Evolutionary conservation across 1,284 basidiomycete species (phyloP).

Genomic region (Heterobasidion irregulare): DNA sequence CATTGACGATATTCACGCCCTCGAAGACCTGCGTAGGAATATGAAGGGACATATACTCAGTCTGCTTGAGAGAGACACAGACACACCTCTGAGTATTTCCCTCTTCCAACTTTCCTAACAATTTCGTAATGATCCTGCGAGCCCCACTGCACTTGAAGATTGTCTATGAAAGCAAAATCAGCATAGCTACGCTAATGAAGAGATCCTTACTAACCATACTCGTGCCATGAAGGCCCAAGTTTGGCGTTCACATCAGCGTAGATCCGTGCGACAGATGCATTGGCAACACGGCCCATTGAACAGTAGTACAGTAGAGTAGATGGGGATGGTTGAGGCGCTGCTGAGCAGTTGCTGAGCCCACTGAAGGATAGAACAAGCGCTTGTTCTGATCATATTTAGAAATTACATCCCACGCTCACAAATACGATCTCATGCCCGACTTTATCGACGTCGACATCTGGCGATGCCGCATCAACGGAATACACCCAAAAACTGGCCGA

Average conservation of each 20-base stretch:
- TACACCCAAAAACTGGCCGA: conserved; percentile 10
- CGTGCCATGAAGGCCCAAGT: conserved; percentile 71
- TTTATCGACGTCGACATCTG: not conserved
- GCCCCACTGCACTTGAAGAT: conserved; percentile 91
- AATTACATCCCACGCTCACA: not conserved
- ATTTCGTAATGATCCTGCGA: conserved; percentile 98
- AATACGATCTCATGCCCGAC: not conserved
- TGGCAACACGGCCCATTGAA: conserved; percentile 54
- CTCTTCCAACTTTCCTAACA: conserved; percentile 92
- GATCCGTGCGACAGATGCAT: conserved; percentile 67
- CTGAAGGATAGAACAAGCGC: not conserved
- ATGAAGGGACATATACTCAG: conserved; percentile 6
- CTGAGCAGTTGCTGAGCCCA: no score
- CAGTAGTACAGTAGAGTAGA: not conserved
- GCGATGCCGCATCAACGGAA: not conserved
- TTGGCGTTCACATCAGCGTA: conserved; percentile 69
- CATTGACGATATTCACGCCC: conserved; percentile 88
- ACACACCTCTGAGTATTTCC: conserved; percentile 91
- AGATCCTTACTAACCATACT: conserved; percentile 51
- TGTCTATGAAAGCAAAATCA: conserved; percentile 46
- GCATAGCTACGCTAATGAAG: conserved; percentile 11
- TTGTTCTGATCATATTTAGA: not conserved
- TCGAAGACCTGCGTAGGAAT: conserved; percentile 78
- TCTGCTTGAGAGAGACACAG: not conserved
- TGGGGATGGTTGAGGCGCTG: not conserved